Conservation (phyloP, 768 basidiomycete species). For the Clavulina sp. region DNA sequence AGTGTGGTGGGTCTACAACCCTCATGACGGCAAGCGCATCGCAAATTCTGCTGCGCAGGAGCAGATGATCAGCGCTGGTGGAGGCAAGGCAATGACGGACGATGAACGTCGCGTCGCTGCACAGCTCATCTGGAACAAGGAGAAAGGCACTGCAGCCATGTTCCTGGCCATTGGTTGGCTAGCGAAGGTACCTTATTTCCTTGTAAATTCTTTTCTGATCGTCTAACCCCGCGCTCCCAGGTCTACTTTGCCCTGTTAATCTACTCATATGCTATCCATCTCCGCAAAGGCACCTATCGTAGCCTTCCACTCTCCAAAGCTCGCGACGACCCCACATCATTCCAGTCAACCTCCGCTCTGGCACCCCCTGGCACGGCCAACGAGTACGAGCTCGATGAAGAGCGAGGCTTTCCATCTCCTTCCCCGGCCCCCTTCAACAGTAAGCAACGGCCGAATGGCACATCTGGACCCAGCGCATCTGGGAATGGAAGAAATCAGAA, state of each 20-base stretch:
- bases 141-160: constrained; percentile 63
- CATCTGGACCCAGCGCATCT: not conserved
- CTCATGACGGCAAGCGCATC: constrained; percentile 73
- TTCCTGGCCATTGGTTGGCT: constrained; percentile 77
- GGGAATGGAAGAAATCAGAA: not conserved
- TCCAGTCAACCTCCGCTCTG: not conserved
- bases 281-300: constrained; percentile 81
- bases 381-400: constrained; percentile 1
- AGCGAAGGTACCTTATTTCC: constrained; percentile 43
- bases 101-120: constrained; percentile 57
- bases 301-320: constrained; percentile 39
- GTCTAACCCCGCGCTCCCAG: constrained; percentile 26
- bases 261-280: constrained; percentile 86
- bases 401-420: not conserved
- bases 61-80: constrained; percentile 44
- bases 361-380: not conserved
- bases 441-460: not conserved
- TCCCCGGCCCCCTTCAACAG: not conserved
- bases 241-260: constrained; percentile 79
- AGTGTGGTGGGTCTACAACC: constrained; percentile 78
- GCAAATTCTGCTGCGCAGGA: constrained; percentile 79
- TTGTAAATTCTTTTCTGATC: constrained; percentile 2
- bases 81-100: constrained; percentile 33
- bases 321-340: not conserved
- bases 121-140: constrained; percentile 70